Evolutionary conservation across 179 eudicot species (phyloP), one percentile per base, ranked within the genome.

Genomic region (Gypsophila paniculata): DNA sequence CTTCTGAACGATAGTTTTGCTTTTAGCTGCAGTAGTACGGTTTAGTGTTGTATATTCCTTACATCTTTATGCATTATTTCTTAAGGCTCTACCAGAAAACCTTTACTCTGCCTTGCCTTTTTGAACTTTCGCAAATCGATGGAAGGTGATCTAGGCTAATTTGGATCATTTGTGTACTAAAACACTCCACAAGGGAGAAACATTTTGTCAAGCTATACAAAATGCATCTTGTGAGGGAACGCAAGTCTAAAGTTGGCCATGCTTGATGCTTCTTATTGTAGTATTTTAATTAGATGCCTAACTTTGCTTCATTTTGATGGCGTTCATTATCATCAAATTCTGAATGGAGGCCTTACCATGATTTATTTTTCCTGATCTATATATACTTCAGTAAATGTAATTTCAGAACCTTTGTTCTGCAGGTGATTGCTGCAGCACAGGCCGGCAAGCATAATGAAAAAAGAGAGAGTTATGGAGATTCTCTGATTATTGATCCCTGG

Each of bases 341-440:
- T 62, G 25, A 38, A 13, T 19, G 44, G 38, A 66, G 55, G 36
- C 38, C 9, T 26, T 51, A 26, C 22, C 21, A 29, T 49, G 59
- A 44, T 68, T 49, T 0, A 8, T 15, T 68, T 12, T 68, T 52
- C 38, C 60, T 66, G 53, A 9, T 66, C 36, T 15, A 0, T 39
- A 42, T 19, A 39, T 13, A 29, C 42, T 62, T 44, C 12, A 19
- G 36, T 26, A 46, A 48, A 26, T 44, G n/a, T 46, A 46, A 10
- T 55, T 23, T 7, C 13, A 61, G 68, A 38, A 71, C 75, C 62
- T 72, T 61, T 58, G 29, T 18, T 62, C 60, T 75, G 62, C 85
- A 91, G 97, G 90, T 93, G 64, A 91, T 93, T 69, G 98, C 98
- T 75, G 96, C 98, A 59, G 96, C 98, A 52, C 98, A 93, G 86